Conservation (phyloP, 768 basidiomycete species). For the Cystofilobasidium bisporidii region DNA sequence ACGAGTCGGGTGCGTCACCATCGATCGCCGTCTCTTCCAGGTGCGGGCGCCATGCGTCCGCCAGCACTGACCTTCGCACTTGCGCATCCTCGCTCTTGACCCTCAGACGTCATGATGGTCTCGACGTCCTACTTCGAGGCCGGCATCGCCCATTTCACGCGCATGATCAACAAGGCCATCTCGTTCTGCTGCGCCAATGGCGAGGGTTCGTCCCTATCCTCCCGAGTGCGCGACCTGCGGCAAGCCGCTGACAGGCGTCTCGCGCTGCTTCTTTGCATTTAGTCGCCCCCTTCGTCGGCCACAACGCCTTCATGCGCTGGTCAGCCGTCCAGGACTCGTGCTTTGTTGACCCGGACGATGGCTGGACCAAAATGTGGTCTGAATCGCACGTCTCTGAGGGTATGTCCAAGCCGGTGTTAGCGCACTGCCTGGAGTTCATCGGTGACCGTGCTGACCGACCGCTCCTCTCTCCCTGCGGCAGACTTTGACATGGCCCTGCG, state of each 20-base stretch:
- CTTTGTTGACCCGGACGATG: slow-evolving; percentile 35
- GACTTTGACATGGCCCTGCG: slow-evolving; percentile 40
- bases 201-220: slow-evolving; percentile 27
- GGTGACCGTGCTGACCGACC: too few species aligned
- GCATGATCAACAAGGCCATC: slow-evolving; percentile 55
- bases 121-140: background rate
- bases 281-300: slow-evolving; percentile 39
- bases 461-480: background rate
- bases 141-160: slow-evolving; percentile 45
- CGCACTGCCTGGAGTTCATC: too few species aligned
- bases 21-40: too few species aligned
- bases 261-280: too few species aligned
- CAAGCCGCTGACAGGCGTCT: too few species aligned
- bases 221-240: background rate
- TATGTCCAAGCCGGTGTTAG: background rate
- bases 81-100: too few species aligned
- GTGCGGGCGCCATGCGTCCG: too few species aligned
- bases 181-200: slow-evolving; percentile 37
- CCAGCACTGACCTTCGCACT: too few species aligned
- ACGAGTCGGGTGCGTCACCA: too few species aligned
- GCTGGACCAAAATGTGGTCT: slow-evolving; percentile 21
- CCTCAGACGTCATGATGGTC: slow-evolving; percentile 6
- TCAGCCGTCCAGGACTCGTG: slow-evolving; percentile 63
- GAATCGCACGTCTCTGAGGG: slow-evolving; percentile 8
- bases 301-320: slow-evolving; percentile 77